These are phyloP conservation scores for Rhexocercosporidium sp. DNA, from an alignment of 2,329 filamentous ascomycete species.

Conservation along the genomic window DNA sequence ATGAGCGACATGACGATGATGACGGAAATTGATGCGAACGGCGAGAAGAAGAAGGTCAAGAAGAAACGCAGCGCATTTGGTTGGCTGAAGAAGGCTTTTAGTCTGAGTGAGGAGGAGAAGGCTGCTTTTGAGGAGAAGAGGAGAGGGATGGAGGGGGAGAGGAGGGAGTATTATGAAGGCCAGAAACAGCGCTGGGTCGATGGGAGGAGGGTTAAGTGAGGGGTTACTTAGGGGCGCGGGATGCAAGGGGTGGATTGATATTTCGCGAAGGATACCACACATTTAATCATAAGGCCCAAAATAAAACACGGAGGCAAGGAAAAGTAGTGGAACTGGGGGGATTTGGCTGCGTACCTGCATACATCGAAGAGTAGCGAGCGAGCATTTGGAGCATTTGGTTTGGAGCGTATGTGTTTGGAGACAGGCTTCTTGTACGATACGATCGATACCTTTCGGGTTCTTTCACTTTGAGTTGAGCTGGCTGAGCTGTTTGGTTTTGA, in stretches of 20 bases:
- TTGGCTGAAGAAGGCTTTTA: constrained; percentile 72
- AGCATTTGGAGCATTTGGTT: not conserved
- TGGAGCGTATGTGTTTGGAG: too few relatives aligned
- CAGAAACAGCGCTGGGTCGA: constrained; percentile 33
- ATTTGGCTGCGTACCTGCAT: not conserved
- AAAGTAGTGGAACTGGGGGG: not conserved
- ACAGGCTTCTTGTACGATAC: not conserved
- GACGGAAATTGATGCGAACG: constrained; percentile 39
- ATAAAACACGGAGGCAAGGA: not conserved
- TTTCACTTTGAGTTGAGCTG: not conserved
- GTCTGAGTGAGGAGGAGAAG: constrained; percentile 67
- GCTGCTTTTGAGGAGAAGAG: constrained; percentile 62
- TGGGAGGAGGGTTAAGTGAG: constrained; percentile 32
- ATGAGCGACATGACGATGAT: constrained; percentile 57
- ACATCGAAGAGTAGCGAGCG: not conserved
- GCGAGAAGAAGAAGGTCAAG: constrained; percentile 52
- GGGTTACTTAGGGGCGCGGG: not conserved
- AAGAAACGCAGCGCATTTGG: constrained; percentile 72
- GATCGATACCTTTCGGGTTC: not conserved
- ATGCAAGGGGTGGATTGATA: not conserved
- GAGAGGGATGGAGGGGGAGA: constrained; percentile 29
- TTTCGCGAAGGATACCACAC: too few relatives aligned
- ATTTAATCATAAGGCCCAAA: not conserved
- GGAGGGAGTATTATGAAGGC: constrained; percentile 26
- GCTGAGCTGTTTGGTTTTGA: not conserved